Evolutionary conservation across 2,329 filamentous ascomycete species (phyloP), one percentile per base, ranked within the genome.

Genomic region (Ophiosphaerella korrae): DNA sequence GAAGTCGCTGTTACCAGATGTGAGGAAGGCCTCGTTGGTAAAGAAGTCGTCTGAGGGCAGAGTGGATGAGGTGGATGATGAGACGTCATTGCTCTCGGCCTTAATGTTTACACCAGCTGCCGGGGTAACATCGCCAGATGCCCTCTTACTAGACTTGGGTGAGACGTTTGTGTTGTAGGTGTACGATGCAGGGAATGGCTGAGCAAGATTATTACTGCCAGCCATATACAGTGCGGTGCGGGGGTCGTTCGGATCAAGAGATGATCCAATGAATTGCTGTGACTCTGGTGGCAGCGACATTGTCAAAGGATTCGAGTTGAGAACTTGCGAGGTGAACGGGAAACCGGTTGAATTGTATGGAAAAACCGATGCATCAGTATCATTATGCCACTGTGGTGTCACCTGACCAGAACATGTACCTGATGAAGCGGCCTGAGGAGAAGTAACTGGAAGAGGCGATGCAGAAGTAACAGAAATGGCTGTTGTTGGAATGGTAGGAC

Each of bases 211-310:
- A 14, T 76, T 74, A 42, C 73, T 76, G 9, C 76, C 76, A 23
- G 69, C 68, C 77, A 81, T 81, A 50, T 81, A 71, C 55, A 77
- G 71, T 34, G 75, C 63, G 16, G 75, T 77, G 47, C 74, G 68
- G 3, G 77, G 74, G 52, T 82, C 77, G 26, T 72, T 75, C 2
- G 72, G 68, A 52, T 80, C 77, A 5, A 82, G 67, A 0, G 71
- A 68, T 2, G 74, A 71, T 13, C 78, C 80, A 5, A 84, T 70
- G 14, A 84, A 70, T 61, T 81, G 79, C 63, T 84, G 81, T 1
- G 80, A 75, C 57, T 84, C 79, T 3, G 77, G 67, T 18, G 82
- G 81, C 18, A 84, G 67, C 3, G 77, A 72, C 35, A 78, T 76
- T 2, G 78, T 79, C 46, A 84, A 72, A 8, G 80, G 79, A 36